Evolutionary conservation across 176 grass and related monocot species (phyloP), one percentile per base, ranked within the genome.

Genomic region (Neostapfia colusana): DNA sequence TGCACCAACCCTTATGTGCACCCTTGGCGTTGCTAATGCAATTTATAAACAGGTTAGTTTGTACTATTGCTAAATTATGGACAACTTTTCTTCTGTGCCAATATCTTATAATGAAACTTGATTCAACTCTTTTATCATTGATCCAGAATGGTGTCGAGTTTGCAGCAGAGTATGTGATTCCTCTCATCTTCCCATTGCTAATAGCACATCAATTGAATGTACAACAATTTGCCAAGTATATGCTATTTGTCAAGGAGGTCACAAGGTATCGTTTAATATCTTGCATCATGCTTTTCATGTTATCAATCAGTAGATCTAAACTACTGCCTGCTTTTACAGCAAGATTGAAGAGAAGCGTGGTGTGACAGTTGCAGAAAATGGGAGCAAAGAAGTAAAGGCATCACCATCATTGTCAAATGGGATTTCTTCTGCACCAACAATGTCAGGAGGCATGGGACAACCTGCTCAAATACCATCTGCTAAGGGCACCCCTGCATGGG

Each of bases 291-390:
- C 58, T 82, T 55, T 62, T 42, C 23, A 75, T 76, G 7, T 45
- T 45, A 3, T 51, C 14, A 72, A 75, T 69, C 16, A 44, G 64
- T 62, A 28, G 72, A 43, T 63, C 59, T 80, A 49, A 87, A 72
- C 20, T 34, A 72, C 18, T 82, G 23, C 37, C 38, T 63, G 15
- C 63, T 78, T 70, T 66, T 80, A 70, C 96, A 99, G 96, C 78
- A 99, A 92, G 83, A 99, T 99, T 41, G 96, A 99, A 92, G 89
- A 99, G 77, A 99, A 92, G 51, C 84, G 96, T 42, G 96, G 96
- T 64, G 89, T 99, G 28, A 87, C 92, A 41, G 81, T 99, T 54
- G 81, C 85, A 26, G 89, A 93, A 45, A 81, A 83, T 80, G 87
- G 91, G 35, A 57, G 70, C 42, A 55, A 84, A 51, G 83, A 95